Conservation (phyloP, 1,139 yeast species). For the Lodderomyces jiufengensis region DNA sequence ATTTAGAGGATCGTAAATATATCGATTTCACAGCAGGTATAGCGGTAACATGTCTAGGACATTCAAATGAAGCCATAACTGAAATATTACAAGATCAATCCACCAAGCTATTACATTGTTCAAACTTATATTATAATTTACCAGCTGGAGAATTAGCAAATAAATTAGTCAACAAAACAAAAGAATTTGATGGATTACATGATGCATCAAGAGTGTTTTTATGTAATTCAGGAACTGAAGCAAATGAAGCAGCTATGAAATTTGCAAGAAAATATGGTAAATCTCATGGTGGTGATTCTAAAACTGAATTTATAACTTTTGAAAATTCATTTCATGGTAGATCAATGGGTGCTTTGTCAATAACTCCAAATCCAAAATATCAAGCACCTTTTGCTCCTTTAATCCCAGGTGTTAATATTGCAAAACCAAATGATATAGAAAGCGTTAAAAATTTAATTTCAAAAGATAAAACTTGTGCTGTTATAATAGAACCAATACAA, state of each 20-base stretch:
- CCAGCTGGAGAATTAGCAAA: conserved; percentile 80
- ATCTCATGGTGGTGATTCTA: conserved; percentile 48
- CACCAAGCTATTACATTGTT: conserved; percentile 69
- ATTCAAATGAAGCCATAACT: conserved; percentile 70
- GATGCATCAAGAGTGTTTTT: conserved; percentile 82
- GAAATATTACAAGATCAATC: conserved; percentile 72
- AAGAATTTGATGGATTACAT: conserved; percentile 69
- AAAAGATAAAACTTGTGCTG: conserved; percentile 77
- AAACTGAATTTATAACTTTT: conserved; percentile 79
- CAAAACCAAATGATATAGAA: conserved; percentile 55
- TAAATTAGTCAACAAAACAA: conserved; percentile 66
- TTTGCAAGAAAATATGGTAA: conserved; percentile 89
- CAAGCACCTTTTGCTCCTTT: conserved; percentile 88
- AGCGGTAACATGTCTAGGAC: conserved; percentile 95
- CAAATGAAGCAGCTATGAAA: conserved; percentile 95
- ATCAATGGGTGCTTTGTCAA: conserved; percentile 87
- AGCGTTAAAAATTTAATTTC: conserved; percentile 57
- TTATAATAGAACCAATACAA: conserved; percentile 93
- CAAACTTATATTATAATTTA: conserved; percentile 79
- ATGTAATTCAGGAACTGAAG: conserved; percentile 94
- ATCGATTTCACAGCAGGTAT: conserved; percentile 94
- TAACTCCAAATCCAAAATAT: conserved; percentile 89
- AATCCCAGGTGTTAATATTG: conserved; percentile 77
- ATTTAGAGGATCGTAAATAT: conserved; percentile 71
- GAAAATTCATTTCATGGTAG: conserved; percentile 92